phyloP scores from a whole-genome alignment of 129 eudicot species.

The Glebionis coronaria region DNA sequence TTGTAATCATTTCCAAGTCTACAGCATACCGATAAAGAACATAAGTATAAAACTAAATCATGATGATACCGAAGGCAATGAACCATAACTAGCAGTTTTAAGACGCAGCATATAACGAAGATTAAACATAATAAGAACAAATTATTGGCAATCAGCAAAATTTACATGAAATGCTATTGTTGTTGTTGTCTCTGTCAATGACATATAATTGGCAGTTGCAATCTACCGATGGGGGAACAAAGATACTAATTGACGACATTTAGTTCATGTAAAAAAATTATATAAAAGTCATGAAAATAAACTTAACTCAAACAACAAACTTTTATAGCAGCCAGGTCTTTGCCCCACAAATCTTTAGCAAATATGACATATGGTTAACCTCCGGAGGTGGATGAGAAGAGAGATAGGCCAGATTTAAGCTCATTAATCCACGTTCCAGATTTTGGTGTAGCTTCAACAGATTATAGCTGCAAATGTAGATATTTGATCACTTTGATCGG shows the following conservation, averaged over 20 bases:
- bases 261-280: slow-evolving; percentile 19
- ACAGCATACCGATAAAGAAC: too few relatives aligned
- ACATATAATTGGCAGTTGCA: slow-evolving; percentile 19
- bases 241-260: slow-evolving; percentile 19
- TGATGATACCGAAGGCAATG: neutral
- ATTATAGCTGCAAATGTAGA: slow-evolving; percentile 28
- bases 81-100: too few relatives aligned
- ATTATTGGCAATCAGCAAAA: slow-evolving; percentile 34
- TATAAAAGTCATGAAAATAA: slow-evolving; percentile 22
- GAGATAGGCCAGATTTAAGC: slow-evolving; percentile 2
- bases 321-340: slow-evolving; percentile 27
- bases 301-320: slow-evolving; percentile 29
- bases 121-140: slow-evolving; percentile 17
- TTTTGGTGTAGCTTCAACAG: neutral
- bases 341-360: slow-evolving; percentile 25
- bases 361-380: slow-evolving; percentile 18
- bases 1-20: too few relatives aligned
- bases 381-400: neutral
- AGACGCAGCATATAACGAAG: neutral
- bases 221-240: slow-evolving; percentile 1
- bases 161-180: slow-evolving; percentile 26
- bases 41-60: too few relatives aligned
- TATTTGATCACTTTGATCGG: neutral
- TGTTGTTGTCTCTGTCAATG: slow-evolving; percentile 2
- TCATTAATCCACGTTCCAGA: slow-evolving; percentile 15